Conservation (phyloP, 1,284 basidiomycete species). For the Xanthoconium separans region DNA sequence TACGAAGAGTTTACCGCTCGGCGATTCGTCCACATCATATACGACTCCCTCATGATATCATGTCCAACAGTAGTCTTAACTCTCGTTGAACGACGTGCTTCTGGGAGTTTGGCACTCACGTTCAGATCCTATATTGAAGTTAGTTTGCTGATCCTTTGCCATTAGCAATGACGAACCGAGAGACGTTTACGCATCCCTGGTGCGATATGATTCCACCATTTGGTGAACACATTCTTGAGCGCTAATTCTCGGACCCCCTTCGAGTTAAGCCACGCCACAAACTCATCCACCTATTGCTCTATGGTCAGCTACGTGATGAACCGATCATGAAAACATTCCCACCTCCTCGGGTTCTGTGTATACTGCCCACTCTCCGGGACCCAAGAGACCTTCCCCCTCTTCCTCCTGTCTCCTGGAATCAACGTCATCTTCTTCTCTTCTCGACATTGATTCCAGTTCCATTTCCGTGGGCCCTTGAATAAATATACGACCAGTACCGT, state of each 20-base stretch:
- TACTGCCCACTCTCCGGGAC: conserved; percentile 82
- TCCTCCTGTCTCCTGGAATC: conserved; percentile 65
- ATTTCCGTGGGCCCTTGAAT: conserved; percentile 85
- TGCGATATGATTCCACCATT: conserved; percentile 85
- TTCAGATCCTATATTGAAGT: conserved; percentile 57
- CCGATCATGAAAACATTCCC: conserved; percentile 1
- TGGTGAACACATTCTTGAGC: conserved; percentile 75
- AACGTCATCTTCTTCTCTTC: conserved; percentile 60
- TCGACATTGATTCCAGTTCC: conserved; percentile 67
- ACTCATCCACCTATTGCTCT: conserved; percentile 66
- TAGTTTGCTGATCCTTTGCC: conserved; percentile 6
- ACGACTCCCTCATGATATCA: conserved; percentile 71
- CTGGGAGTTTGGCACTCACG: conserved; percentile 63
- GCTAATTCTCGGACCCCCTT: conserved; percentile 88
- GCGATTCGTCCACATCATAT: conserved; percentile 83
- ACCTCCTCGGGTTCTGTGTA: conserved; percentile 90
- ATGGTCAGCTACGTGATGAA: conserved; percentile 14
- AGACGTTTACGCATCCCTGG: conserved; percentile 77
- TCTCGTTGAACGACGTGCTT: conserved; percentile 75
- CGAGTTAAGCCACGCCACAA: conserved; percentile 86
- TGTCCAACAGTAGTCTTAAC: conserved; percentile 55
- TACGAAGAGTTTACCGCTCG: conserved; percentile 48
- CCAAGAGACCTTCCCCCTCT: conserved; percentile 75
- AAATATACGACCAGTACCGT: conserved; percentile 88
- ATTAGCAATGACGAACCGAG: conserved; percentile 49